Conservation (phyloP, 2,329 filamentous ascomycete species). For the Talaromyces sp. region DNA sequence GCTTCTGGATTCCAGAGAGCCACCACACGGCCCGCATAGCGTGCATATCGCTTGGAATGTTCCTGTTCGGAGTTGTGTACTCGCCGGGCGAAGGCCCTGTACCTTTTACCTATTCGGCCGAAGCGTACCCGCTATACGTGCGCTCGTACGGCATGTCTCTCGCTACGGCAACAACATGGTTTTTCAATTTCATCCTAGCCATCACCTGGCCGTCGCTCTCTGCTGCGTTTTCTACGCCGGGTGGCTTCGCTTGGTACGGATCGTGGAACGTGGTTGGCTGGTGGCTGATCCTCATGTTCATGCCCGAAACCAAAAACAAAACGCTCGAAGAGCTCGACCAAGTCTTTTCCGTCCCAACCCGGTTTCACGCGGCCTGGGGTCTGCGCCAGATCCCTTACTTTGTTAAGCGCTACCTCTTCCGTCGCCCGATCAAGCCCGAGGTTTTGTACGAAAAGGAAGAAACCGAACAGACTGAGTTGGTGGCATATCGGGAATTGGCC, state of each 20-base stretch:
- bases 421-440: constrained; percentile 26
- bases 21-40: constrained; percentile 31
- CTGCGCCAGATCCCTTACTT: constrained; percentile 33
- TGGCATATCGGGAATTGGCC: constrained; percentile 4
- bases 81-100: constrained; percentile 59
- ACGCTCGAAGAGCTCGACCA: constrained; percentile 47
- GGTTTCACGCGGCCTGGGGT: constrained; percentile 36
- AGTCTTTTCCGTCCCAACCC: constrained; percentile 50
- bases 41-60: constrained; percentile 40
- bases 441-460: constrained; percentile 32
- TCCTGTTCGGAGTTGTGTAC: constrained; percentile 41
- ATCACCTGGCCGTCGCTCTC: constrained; percentile 51
- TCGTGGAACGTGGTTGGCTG: constrained; percentile 39
- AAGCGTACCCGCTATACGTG: constrained; percentile 61
- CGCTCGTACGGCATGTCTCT: constrained; percentile 59
- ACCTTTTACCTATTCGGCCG: constrained; percentile 62
- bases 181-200: constrained; percentile 51
- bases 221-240: constrained; percentile 44
- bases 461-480: neutral
- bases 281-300: constrained; percentile 40
- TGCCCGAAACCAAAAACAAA: constrained; percentile 37
- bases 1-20: constrained; percentile 45
- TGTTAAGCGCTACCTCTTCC: constrained; percentile 28
- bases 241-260: constrained; percentile 50
- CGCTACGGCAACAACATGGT: constrained; percentile 58